phyloP scores from a whole-genome alignment of 164 flowering plant genomes.

The Umbellularia californica region DNA sequence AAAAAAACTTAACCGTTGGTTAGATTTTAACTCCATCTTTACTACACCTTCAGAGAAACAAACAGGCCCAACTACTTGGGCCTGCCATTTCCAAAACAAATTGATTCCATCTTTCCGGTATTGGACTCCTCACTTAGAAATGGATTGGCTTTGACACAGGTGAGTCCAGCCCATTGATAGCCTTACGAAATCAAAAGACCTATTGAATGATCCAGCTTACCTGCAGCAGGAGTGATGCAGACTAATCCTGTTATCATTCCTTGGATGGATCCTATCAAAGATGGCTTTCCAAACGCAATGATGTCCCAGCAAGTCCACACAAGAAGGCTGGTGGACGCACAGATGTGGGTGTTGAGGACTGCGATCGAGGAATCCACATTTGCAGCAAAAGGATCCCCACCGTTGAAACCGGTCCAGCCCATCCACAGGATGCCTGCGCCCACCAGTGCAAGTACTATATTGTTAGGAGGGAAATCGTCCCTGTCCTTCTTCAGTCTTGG shows the following conservation, averaged over 20 bases:
- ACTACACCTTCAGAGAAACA: too few relatives aligned
- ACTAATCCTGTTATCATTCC: neutral
- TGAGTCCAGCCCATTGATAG: too few relatives aligned
- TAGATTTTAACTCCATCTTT: too few relatives aligned
- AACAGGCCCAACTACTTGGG: too few relatives aligned
- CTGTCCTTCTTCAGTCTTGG: conserved; percentile 20
- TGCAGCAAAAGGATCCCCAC: conserved; percentile 23
- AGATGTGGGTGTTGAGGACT: conserved; percentile 21
- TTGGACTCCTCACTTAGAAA: too few relatives aligned
- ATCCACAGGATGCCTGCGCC: conserved; percentile 28
- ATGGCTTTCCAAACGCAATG: conserved; percentile 23
- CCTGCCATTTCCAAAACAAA: too few relatives aligned
- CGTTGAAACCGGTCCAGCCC: conserved; percentile 29
- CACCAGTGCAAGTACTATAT: conserved; percentile 19
- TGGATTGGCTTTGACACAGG: too few relatives aligned
- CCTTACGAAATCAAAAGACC: neutral
- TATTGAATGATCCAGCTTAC: neutral
- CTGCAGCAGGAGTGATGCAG: neutral
- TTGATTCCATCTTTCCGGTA: too few relatives aligned
- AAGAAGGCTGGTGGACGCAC: conserved; percentile 26
- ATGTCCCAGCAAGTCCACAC: conserved; percentile 23
- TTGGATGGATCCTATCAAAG: conserved; percentile 18
- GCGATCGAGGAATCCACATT: conserved; percentile 22
- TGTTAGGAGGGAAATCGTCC: conserved; percentile 22
- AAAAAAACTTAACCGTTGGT: too few relatives aligned